Conservation (phyloP, 306 rosid species). For the Trichosanthes cucumerina region DNA sequence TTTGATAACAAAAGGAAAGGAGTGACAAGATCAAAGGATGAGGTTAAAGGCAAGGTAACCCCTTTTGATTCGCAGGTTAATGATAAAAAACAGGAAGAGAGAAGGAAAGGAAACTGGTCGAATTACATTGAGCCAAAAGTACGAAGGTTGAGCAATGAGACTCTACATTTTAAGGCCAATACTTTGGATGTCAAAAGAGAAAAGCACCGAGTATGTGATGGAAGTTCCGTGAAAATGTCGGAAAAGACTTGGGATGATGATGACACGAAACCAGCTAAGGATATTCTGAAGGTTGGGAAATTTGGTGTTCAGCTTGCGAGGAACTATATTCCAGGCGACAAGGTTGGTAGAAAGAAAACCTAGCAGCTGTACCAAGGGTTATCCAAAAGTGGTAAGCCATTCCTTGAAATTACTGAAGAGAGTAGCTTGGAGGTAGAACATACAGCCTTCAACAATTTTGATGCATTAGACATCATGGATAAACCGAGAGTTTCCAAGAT, state of each 20-base stretch:
- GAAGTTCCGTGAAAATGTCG: conserved; percentile 14
- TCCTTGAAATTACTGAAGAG: conserved; percentile 19
- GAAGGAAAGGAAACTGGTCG: conserved; percentile 15
- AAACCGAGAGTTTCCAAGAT: conserved; percentile 48
- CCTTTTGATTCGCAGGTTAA: conserved; percentile 16
- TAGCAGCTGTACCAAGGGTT: conserved; percentile 16
- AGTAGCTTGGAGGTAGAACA: conserved; percentile 47
- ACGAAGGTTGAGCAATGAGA: not conserved
- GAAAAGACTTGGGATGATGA: conserved; percentile 9
- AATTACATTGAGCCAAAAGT: conserved; percentile 18
- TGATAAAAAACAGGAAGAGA: conserved; percentile 18
- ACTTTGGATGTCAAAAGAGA: conserved; percentile 7
- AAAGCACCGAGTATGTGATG: conserved; percentile 1
- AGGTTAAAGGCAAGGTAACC: conserved; percentile 19
- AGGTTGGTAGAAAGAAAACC: conserved; percentile 15
- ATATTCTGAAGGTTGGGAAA: conserved; percentile 16
- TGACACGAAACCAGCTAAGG: conserved; percentile 17
- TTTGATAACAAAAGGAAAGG: conserved; percentile 13
- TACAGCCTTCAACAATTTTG: conserved; percentile 63
- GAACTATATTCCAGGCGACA: conserved; percentile 21
- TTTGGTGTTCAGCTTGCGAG: conserved; percentile 22
- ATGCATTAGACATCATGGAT: conserved; percentile 32
- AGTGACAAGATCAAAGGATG: conserved; percentile 16
- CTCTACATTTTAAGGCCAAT: not conserved
- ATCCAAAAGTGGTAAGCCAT: conserved; percentile 22